These are phyloP conservation scores for Ulvella scutata DNA, from an alignment of 139 green algal genomes.

Conservation along the genomic window DNA sequence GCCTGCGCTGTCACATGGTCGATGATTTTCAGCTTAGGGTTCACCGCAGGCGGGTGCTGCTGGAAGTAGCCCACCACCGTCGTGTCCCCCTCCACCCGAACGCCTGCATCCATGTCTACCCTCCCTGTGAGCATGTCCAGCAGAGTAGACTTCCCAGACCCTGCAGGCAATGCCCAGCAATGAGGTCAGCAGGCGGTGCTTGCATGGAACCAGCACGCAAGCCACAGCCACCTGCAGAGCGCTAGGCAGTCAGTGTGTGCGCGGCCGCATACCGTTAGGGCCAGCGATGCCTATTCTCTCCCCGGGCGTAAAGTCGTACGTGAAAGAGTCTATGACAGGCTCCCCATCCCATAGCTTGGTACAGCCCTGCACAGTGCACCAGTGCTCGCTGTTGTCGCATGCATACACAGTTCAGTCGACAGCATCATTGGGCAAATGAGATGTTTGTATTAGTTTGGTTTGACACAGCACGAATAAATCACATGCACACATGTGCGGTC, in stretches of 20 bases:
- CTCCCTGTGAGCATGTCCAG: constrained; percentile 41
- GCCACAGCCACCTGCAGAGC: no score
- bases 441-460: no score
- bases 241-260: no score
- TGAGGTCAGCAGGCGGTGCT: no score
- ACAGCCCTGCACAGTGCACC: not conserved
- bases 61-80: constrained; percentile 53
- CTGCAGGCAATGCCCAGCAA: no score
- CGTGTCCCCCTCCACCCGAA: constrained; percentile 28
- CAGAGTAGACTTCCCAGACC: constrained; percentile 40
- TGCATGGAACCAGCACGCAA: no score
- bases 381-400: not conserved
- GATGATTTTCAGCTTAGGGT: not conserved
- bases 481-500: no score
- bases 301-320: constrained; percentile 37
- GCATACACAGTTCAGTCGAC: not conserved
- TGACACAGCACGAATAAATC: no score
- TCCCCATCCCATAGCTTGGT: not conserved
- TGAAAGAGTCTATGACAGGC: constrained; percentile 34
- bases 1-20: not conserved
- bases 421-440: no score
- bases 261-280: constrained; percentile 45
- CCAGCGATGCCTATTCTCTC: constrained; percentile 56
- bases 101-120: constrained; percentile 4
- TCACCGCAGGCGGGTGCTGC: constrained; percentile 39